These are phyloP conservation scores for Coemansia sp. DNA, from an alignment of 371 early-diverging fungal genomes.

Conservation along the genomic window DNA sequence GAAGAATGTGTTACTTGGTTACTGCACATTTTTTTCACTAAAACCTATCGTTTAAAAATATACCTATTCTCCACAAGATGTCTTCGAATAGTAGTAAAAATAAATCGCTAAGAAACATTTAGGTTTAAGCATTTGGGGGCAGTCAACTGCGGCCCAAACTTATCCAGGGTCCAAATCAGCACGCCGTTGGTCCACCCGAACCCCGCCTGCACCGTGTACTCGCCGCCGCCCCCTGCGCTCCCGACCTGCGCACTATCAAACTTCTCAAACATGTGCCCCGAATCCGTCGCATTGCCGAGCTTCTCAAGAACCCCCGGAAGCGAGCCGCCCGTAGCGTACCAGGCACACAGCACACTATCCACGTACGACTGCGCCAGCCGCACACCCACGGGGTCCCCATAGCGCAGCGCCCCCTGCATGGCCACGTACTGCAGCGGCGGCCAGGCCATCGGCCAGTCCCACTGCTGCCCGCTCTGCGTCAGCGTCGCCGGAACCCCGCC, in stretches of 20 bases:
- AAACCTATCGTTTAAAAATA: too few species aligned
- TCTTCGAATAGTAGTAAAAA: not conserved
- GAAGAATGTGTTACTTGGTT: too few species aligned
- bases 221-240: conserved; percentile 40
- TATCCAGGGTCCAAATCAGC: conserved; percentile 61
- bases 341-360: conserved; percentile 65
- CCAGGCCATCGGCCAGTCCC: conserved; percentile 90
- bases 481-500: conserved; percentile 72
- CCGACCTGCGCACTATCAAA: too few species aligned
- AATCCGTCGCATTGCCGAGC: not conserved
- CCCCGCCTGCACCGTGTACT: conserved; percentile 74
- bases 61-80: too few species aligned
- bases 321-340: conserved; percentile 67
- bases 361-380: conserved; percentile 64
- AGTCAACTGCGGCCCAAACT: conserved; percentile 20
- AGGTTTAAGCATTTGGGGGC: conserved; percentile 27
- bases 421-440: conserved; percentile 60
- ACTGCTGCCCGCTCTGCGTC: conserved; percentile 65
- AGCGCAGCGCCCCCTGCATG: conserved; percentile 47
- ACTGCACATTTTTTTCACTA: too few species aligned
- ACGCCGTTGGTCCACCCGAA: conserved; percentile 92
- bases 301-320: conserved; percentile 34
- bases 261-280: too few species aligned
- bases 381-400: conserved; percentile 43
- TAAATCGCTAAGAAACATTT: not conserved